Evolutionary conservation across 352 stramenopile genomes (phyloP), one percentile per base, ranked within the genome.

Genomic region (Lagenidium sp.): DNA sequence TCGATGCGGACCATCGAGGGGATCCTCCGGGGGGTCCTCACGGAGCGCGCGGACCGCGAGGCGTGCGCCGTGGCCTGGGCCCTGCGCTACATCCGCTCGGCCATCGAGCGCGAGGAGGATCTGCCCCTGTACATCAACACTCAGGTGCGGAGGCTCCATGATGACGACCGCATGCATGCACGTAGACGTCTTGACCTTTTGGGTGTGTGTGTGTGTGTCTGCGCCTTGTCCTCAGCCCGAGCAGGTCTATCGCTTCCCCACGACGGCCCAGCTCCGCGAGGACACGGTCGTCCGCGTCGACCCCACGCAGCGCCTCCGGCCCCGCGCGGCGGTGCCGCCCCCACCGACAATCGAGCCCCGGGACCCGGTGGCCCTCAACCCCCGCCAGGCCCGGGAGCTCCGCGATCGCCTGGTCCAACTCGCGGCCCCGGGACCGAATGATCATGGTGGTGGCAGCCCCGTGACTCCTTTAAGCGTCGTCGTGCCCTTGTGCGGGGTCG

Each of bases 121-220:
- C 58, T 92, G 36, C 71, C 76, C 3, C 65, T 55, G 29, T 72
- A 72, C 25, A 65, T 92, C 45, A 48, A 85, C 55, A 31, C 67
- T 37, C 64, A 72, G 45, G 78, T 86, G 67, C 11, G 63, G 22
- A 15, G 29, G 24, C 19, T 1, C 0, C 31, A 5, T 38, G 37
- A 20, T 41, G 36, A 20, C 16, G 15, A 41, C 20, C 15, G n/a
- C n/a, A n/a, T n/a, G n/a, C n/a, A n/a, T n/a, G n/a, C n/a, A n/a
- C n/a, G n/a, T n/a, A n/a, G n/a, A n/a, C n/a, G n/a, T n/a, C n/a
- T n/a, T n/a, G n/a, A n/a, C n/a, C n/a, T n/a, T n/a, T n/a, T n/a
- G n/a, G n/a, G n/a, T n/a, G n/a, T n/a, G n/a, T n/a, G n/a, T n/a
- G n/a, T n/a, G n/a, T n/a, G n/a, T n/a, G n/a, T n/a, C n/a, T n/a